Evolutionary conservation across 257 asterid species (phyloP), one percentile per base, ranked within the genome.

Genomic region (Mitragyna speciosa): DNA sequence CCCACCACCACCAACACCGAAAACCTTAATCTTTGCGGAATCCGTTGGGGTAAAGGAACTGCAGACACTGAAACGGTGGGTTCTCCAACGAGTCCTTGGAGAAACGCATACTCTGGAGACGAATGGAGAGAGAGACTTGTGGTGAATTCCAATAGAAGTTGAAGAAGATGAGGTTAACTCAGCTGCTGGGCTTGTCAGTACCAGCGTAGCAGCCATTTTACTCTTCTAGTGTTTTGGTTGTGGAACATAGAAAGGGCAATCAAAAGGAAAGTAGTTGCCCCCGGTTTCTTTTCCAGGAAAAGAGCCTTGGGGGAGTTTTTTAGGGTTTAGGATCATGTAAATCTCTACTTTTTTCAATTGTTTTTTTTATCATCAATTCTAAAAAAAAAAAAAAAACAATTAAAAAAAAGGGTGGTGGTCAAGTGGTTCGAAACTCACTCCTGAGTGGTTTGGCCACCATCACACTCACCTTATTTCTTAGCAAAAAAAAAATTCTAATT

Each of bases 1-100:
- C 45, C 99, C 98, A 36, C 98, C 99, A 20, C 99, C 99, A 47
- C 98, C 99, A 39, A 93, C 99, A 70, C 99, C 99, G 72, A 95
- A 75, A 66, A 95, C 99, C 90, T 95, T 93, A 91, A 95, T 95
- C 86, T 87, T 95, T 45, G 99, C 99, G 70, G 96, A 87, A 49
- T 93, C 98, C 90, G 84, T 84, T 1, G 90, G 89, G 12, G 86
- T 28, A 43, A 87, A 95, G 6, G 96, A 86, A 86, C 93, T 83
- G 83, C 80, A 86, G 79, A 87, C 87, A 72, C 85, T 85, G 64
- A 72, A 76, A 17, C 90, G 85, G 11, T 56, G 95, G 8, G 85
- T 88, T 78, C 82, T 90, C 65, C 88, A 84, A 82, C 91, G 91
- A 81, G n/a, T 64, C 63, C 79, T 45, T 19, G 89, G 83, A 68